Conservation (phyloP, 169 alveolate species). For the Cryptosporidium parvum region DNA sequence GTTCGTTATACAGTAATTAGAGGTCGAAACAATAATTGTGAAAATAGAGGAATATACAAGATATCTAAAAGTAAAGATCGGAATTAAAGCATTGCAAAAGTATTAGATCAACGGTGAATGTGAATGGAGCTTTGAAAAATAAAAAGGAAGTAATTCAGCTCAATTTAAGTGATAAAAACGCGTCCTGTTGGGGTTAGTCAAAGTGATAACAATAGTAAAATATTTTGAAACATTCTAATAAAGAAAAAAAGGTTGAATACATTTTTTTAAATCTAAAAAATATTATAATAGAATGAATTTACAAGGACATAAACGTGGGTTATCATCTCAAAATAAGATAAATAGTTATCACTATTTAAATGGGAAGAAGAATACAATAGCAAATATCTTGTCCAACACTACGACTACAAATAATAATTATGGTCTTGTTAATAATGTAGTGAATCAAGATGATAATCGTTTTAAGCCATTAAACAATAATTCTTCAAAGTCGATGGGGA, state of each 20-base stretch:
- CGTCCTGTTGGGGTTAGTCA: neutral
- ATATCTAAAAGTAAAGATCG: neutral
- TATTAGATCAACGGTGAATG: neutral
- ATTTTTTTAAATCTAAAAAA: neutral
- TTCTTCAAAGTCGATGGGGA: neutral
- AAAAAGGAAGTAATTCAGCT: neutral
- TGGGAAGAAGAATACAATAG: slow-evolving; percentile 9
- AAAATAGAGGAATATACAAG: slow-evolving; percentile 5
- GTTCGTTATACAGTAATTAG: slow-evolving; percentile 71
- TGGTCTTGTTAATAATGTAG: neutral
- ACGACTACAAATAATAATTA: neutral
- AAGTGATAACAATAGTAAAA: neutral
- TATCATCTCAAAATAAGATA: slow-evolving; percentile 20
- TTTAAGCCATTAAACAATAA: neutral
- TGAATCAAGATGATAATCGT: slow-evolving; percentile 6
- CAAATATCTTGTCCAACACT: neutral
- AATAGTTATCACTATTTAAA: neutral
- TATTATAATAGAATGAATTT: slow-evolving; percentile 4
- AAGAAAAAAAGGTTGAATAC: no score
- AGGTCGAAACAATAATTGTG: slow-evolving; percentile 18
- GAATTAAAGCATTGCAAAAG: neutral
- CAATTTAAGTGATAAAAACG: neutral
- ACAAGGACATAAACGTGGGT: slow-evolving; percentile 30
- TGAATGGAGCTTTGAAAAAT: neutral
- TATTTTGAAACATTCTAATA: neutral